Conservation (phyloP, 371 early-diverging fungal genomes). For the Blakeslea trispora region DNA sequence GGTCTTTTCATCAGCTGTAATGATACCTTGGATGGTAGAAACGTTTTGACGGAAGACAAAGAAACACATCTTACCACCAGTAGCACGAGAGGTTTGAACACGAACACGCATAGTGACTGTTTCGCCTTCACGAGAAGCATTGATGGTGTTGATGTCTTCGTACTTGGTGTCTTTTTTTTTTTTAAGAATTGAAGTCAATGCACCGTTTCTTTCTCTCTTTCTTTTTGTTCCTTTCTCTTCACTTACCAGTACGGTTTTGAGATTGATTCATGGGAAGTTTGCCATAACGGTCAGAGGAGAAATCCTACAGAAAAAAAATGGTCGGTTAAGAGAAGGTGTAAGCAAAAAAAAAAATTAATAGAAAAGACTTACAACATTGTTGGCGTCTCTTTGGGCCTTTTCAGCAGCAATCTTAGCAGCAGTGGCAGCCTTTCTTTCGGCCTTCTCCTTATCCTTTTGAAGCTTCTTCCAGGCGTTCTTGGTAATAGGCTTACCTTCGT, state of each 20-base stretch:
- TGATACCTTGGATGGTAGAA: constrained; percentile 88
- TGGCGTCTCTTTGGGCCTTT: constrained; percentile 80
- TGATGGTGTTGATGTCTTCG: constrained; percentile 60
- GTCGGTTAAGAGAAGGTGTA: background rate
- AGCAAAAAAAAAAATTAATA: too few species aligned
- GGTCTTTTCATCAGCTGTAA: constrained; percentile 61
- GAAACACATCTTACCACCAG: constrained; percentile 92
- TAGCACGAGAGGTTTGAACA: constrained; percentile 86
- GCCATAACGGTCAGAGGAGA: constrained; percentile 85
- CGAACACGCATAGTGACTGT: constrained; percentile 85
- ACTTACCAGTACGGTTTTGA: constrained; percentile 64
- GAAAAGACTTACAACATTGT: constrained; percentile 49
- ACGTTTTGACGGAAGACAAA: constrained; percentile 89
- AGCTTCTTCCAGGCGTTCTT: constrained; percentile 94
- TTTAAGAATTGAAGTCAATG: background rate
- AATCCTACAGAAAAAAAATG: constrained; percentile 62
- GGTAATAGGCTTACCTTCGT: constrained; percentile 88
- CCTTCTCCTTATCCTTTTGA: constrained; percentile 90
- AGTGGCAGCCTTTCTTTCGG: constrained; percentile 74
- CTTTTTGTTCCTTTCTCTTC: background rate
- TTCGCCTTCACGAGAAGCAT: constrained; percentile 68
- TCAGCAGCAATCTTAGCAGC: constrained; percentile 84
- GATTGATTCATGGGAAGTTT: constrained; percentile 88
- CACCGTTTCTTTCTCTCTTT: background rate
- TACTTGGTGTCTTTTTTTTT: constrained; percentile 44